Percentiles rank a stretch among this genome's conserved stretches.
phyloP scores from a whole-genome alignment of 768 basidiomycete genomes.

The Lyophyllum decastes region DNA sequence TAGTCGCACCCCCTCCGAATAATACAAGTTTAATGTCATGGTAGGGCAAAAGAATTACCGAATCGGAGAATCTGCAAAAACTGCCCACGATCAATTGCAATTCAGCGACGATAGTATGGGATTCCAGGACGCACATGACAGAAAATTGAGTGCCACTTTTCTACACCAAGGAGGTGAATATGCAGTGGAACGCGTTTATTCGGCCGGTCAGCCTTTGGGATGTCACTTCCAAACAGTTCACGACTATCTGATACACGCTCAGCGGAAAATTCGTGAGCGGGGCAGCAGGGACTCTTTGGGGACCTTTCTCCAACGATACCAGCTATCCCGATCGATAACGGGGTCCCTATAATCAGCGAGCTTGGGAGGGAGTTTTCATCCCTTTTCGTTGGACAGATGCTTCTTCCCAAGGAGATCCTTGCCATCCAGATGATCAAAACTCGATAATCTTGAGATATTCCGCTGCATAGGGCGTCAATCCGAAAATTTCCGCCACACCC shows the following conservation, averaged over 20 bases:
- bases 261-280: conserved; percentile 41
- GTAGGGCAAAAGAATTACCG: conserved; percentile 42
- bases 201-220: conserved; percentile 14
- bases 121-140: conserved; percentile 38
- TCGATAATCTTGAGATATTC: conserved; percentile 3
- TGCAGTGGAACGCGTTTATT: conserved; percentile 28
- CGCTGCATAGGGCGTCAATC: not conserved
- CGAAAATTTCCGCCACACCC: not conserved
- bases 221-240: conserved; percentile 30
- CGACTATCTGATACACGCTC: conserved; percentile 36
- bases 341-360: conserved; percentile 21
- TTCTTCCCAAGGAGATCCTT: conserved; percentile 28
- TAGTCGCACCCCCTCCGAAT: conserved; percentile 33
- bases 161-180: conserved; percentile 40
- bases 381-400: conserved; percentile 28
- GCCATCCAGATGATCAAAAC: conserved; percentile 32
- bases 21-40: conserved; percentile 43
- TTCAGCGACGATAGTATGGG: not conserved
- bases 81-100: not conserved
- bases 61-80: conserved; percentile 37
- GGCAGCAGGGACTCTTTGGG: conserved; percentile 39
- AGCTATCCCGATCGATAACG: conserved; percentile 37
- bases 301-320: conserved; percentile 43
- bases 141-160: conserved; percentile 42
- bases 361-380: conserved; percentile 31